These are phyloP conservation scores for Flagelloscypha sp. DNA, from an alignment of 768 basidiomycete genomes.

Conservation along the genomic window DNA sequence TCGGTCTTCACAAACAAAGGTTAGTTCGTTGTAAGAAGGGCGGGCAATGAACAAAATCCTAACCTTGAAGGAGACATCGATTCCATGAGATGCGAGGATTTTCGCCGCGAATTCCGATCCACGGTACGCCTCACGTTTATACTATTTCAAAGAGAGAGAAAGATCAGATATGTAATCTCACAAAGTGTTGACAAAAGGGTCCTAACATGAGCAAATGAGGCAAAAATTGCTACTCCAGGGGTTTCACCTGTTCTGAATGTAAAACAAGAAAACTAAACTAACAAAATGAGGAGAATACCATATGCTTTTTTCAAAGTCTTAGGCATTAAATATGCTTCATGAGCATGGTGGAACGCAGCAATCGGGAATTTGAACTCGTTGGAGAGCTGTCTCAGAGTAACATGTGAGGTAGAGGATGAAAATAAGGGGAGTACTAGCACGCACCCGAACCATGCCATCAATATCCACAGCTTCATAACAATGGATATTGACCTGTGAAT, in stretches of 20 bases:
- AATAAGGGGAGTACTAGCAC: constrained; percentile 10
- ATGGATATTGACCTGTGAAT: constrained; percentile 35
- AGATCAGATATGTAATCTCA: constrained; percentile 8
- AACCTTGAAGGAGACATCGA: constrained; percentile 71
- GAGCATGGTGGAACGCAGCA: constrained; percentile 72
- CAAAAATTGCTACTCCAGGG: constrained; percentile 70
- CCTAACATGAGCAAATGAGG: constrained; percentile 26
- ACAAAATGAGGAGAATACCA: constrained; percentile 27
- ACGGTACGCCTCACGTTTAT: constrained; percentile 51
- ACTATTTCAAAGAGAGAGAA: constrained; percentile 1
- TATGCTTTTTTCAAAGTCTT: constrained; percentile 64
- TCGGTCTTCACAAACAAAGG: constrained; percentile 31
- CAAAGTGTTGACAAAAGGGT: constrained; percentile 38
- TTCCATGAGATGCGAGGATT: constrained; percentile 54
- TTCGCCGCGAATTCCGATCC: constrained; percentile 68
- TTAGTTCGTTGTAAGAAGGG: not conserved
- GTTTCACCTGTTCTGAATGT: constrained; percentile 27
- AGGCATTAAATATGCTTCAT: constrained; percentile 76
- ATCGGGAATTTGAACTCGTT: constrained; percentile 78
- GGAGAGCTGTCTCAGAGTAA: constrained; percentile 36
- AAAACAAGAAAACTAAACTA: not conserved
- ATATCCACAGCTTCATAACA: constrained; percentile 63
- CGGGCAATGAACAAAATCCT: not conserved
- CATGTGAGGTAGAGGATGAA: not conserved
- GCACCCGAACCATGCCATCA: constrained; percentile 56